Conservation (phyloP, 1,284 basidiomycete genomes). For the Heterobasidion parviporum region DNA sequence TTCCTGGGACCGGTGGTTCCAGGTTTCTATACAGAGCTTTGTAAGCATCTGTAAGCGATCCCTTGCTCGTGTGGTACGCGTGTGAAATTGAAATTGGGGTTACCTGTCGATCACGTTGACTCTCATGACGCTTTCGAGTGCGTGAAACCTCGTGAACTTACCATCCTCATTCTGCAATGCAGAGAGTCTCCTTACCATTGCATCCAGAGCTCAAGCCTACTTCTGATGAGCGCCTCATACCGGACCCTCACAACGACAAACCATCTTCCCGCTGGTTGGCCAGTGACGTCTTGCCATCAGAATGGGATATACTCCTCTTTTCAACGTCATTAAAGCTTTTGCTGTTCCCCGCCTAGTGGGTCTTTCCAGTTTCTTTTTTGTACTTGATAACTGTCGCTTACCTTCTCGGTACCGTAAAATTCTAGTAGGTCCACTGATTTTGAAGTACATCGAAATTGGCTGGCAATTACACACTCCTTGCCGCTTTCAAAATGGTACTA, state of each 20-base stretch:
- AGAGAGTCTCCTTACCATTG: not conserved
- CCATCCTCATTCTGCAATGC: not conserved
- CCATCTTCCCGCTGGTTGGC: conserved; percentile 1
- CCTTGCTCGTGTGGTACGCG: too few relatives aligned
- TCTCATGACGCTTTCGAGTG: too few relatives aligned
- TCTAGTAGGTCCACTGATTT: conserved; percentile 85
- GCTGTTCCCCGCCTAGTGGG: conserved; percentile 47
- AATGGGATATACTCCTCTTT: conserved; percentile 66
- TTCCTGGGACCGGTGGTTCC: too few relatives aligned
- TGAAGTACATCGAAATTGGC: conserved; percentile 91
- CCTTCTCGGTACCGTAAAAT: not conserved
- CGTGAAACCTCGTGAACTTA: too few relatives aligned
- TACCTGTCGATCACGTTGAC: too few relatives aligned
- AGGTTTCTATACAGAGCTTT: too few relatives aligned
- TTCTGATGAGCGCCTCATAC: not conserved
- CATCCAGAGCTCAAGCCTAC: not conserved
- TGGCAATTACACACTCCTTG: conserved; percentile 84
- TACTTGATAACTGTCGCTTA: not conserved
- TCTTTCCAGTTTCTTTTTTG: conserved; percentile 6
- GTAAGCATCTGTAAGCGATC: too few relatives aligned
- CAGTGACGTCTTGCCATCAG: conserved; percentile 41
- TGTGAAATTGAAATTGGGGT: too few relatives aligned
- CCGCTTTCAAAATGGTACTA: conserved; percentile 91
- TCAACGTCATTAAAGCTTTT: conserved; percentile 72
- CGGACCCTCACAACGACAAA: not conserved